Conservation (phyloP, 352 stramenopile genomes). For the Phytopythium sindhum region DNA sequence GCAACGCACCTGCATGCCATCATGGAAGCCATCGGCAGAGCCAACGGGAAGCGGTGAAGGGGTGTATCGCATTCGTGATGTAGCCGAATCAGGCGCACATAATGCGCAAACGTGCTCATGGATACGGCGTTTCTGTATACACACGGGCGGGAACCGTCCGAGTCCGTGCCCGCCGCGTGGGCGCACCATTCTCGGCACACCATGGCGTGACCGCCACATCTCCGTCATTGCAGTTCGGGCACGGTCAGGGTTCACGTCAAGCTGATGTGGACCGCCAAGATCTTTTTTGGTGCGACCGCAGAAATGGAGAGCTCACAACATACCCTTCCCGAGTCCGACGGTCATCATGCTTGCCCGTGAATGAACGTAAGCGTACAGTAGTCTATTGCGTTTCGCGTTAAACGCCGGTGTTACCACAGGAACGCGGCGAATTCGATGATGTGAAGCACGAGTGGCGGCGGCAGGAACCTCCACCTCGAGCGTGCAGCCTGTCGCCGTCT, state of each 20-base stretch:
- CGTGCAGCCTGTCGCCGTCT: not conserved
- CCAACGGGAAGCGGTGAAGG: no score
- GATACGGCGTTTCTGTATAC: no score
- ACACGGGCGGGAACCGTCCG: not conserved
- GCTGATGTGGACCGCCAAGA: not conserved
- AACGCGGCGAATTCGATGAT: slow-evolving; percentile 62
- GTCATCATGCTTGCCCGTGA: not conserved
- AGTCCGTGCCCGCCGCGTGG: not conserved
- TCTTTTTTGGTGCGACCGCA: not conserved
- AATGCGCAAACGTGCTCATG: no score
- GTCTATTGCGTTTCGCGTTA: not conserved
- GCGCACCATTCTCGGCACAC: not conserved
- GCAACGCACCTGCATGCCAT: no score
- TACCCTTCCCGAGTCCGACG: not conserved
- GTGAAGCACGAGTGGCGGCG: slow-evolving; percentile 34
- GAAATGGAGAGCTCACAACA: not conserved
- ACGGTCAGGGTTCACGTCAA: no score
- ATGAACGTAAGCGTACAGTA: not conserved
- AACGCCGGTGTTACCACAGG: slow-evolving; percentile 34
- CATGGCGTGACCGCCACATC: not conserved
- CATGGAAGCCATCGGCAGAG: no score
- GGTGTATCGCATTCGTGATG: not conserved
- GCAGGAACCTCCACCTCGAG: slow-evolving; percentile 44
- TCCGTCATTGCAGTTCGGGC: not conserved
- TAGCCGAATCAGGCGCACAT: not conserved